Evolutionary conservation across 768 basidiomycete species (phyloP).

Genomic region (Leccinellum albellum): DNA sequence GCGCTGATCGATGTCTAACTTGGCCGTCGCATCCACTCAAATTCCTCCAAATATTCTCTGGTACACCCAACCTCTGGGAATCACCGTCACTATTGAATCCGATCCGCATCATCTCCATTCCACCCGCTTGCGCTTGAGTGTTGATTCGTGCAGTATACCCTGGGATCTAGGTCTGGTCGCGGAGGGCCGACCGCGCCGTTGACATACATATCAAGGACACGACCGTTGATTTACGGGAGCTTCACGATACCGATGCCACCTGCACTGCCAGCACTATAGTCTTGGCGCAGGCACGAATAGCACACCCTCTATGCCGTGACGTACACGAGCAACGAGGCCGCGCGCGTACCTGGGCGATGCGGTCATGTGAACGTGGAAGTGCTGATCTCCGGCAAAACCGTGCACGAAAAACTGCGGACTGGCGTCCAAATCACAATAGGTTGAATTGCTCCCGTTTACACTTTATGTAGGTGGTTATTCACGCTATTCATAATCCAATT

Average conservation of each 20-base stretch:
- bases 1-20: background rate
- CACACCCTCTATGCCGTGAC: slow-evolving; percentile 11
- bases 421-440: background rate
- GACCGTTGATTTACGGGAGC: background rate
- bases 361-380: background rate
- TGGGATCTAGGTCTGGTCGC: background rate
- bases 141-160: background rate
- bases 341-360: slow-evolving; percentile 9
- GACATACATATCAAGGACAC: background rate
- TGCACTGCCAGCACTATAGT: slow-evolving; percentile 8
- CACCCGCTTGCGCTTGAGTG: background rate
- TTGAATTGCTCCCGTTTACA: background rate
- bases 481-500: slow-evolving; percentile 2
- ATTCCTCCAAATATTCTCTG: background rate
- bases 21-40: background rate
- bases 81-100: background rate
- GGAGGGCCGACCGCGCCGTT: background rate
- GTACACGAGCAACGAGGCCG: background rate
- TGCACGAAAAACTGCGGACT: background rate
- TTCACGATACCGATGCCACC: background rate
- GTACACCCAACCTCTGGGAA: background rate
- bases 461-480: background rate
- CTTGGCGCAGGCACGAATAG: slow-evolving; percentile 11
- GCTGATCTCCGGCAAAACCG: background rate
- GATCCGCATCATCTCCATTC: background rate